Evolutionary conservation across 768 basidiomycete species (phyloP), one percentile per base, ranked within the genome.

Genomic region (Trametes cubensis): DNA sequence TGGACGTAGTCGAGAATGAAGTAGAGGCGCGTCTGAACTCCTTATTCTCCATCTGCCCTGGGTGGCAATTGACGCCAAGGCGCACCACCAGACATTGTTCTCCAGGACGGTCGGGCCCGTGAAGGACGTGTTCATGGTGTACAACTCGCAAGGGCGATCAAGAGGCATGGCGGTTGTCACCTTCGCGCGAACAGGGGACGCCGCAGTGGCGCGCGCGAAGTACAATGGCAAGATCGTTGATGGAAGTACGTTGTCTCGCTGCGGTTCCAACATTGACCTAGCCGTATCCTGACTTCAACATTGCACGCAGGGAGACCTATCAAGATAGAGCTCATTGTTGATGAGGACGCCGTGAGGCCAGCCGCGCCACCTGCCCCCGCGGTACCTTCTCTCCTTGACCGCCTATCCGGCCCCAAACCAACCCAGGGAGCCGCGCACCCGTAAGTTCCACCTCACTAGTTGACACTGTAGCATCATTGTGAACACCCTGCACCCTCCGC

Each of bases 211-310:
- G 10, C 81, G 83, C 41, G 70, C 77, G 25, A 91, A 89, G 74
- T 92, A 89, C 67, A 79, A 92, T 66, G 88, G 88, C 47, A 89
- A 89, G 75, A 82, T 90, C 53, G 84, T 92, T 21, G 90, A 92
- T 68, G 77, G 79, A n/a, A 76, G 81, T 82, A 53, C 73, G 81
- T 76, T 2, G 41, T 30, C 48, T 17, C 39, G 20, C 34, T 4
- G 42, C 2, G 7, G 17, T 17, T 17, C 18, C 6, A 23, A 6
- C 23, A 15, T 21, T 13, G 1, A 0, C 30, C 2, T 42, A 26
- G 28, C 15, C 14, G 20, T 18, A 8, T 28, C 34, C 10, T 18
- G 30, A 26, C 2, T 14, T 49, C 52, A 23, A 67, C 23, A 6
- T 14, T 20, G 17, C 39, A 38, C 20, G 7, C 58, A 91, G 89